These are phyloP conservation scores for Balakata baccata DNA, from an alignment of 345 rosid species.

Conservation along the genomic window DNA sequence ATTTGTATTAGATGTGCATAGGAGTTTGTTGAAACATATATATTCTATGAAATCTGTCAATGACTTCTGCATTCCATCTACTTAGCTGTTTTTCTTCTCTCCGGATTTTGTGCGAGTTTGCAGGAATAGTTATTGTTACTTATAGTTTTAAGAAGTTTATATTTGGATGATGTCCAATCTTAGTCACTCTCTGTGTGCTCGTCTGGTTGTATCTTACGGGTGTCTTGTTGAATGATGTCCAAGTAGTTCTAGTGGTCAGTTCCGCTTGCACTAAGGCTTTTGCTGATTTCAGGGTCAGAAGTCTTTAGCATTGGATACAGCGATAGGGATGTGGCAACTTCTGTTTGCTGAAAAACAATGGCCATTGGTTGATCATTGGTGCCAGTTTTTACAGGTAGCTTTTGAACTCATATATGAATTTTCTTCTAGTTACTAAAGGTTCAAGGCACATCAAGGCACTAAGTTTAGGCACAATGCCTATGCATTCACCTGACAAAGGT, in stretches of 20 bases:
- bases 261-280: background rate
- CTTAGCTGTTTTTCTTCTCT: background rate
- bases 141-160: background rate
- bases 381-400: conserved; percentile 90
- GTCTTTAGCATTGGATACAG: conserved; percentile 95
- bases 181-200: background rate
- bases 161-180: background rate
- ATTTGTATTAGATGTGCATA: background rate
- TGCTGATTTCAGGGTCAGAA: conserved; percentile 74
- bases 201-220: background rate
- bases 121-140: background rate
- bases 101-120: background rate
- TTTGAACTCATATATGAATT: background rate
- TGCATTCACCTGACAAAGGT: background rate
- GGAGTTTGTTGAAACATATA: background rate
- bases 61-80: background rate
- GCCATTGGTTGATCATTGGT: conserved; percentile 93
- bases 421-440: background rate
- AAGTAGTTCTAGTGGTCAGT: background rate
- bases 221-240: conserved; percentile 8
- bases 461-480: too few relatives aligned
- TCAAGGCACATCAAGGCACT: background rate
- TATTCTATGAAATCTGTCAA: background rate
- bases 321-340: conserved; percentile 99
- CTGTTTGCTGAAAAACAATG: conserved; percentile 92